phyloP scores from a whole-genome alignment of 2,329 filamentous ascomycete species.

The Monilinia fructigena region DNA sequence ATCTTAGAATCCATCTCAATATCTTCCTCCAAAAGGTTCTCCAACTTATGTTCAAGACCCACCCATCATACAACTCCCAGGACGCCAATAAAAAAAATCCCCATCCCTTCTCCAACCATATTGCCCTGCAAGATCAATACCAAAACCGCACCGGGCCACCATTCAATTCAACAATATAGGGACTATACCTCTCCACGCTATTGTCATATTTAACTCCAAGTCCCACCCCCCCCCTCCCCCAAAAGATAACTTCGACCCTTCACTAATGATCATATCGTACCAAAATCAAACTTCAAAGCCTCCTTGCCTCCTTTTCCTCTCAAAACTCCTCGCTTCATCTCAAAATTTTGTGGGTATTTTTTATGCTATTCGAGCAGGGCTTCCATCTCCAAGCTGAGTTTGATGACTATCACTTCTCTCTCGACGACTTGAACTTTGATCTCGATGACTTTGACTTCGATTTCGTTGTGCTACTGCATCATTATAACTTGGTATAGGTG shows the following conservation, averaged over 20 bases:
- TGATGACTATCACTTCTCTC: constrained; percentile 28
- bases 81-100: background rate
- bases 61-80: constrained; percentile 16
- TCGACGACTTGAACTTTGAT: constrained; percentile 26
- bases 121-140: constrained; percentile 8
- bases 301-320: background rate
- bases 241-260: background rate
- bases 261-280: constrained; percentile 3
- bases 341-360: background rate
- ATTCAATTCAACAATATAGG: constrained; percentile 18
- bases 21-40: background rate
- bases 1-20: background rate
- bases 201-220: constrained; percentile 17
- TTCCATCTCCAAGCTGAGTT: constrained; percentile 24
- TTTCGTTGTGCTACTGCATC: constrained; percentile 39
- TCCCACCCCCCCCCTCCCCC: background rate
- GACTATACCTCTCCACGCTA: constrained; percentile 13
- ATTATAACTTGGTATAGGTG: constrained; percentile 41
- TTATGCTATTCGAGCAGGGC: constrained; percentile 23
- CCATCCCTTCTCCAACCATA: constrained; percentile 15
- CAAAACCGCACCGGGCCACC: constrained; percentile 6
- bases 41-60: constrained; percentile 13
- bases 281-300: constrained; percentile 17
- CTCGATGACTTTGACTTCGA: constrained; percentile 30
- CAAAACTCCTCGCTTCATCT: constrained; percentile 7